Evolutionary conservation across 2,329 filamentous ascomycete species (phyloP).

Genomic region (Beauveria australis): DNA sequence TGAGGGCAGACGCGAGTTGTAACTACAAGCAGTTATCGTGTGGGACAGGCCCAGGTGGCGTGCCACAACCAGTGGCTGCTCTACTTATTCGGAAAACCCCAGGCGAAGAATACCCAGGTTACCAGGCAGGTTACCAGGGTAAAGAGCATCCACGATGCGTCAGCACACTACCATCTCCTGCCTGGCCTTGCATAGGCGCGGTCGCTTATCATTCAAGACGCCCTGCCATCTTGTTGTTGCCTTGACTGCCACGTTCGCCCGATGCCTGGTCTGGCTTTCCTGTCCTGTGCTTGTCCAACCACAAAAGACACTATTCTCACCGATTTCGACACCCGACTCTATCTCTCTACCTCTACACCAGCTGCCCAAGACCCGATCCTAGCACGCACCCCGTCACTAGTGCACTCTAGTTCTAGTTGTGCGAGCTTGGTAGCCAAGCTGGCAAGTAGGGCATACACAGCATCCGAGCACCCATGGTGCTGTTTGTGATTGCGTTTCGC

Average conservation of each 20-base stretch:
- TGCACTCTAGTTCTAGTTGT: neutral
- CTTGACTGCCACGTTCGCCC: neutral
- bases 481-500: neutral
- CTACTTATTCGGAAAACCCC: too few species aligned
- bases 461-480: neutral
- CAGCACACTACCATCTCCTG: neutral
- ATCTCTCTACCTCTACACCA: neutral
- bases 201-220: neutral
- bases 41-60: too few species aligned
- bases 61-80: too few species aligned
- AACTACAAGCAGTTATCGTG: too few species aligned
- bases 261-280: neutral
- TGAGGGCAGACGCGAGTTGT: too few species aligned
- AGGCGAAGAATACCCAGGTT: too few species aligned
- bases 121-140: too few species aligned
- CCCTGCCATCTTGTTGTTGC: neutral
- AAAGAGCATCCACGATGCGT: neutral
- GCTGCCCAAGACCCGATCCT: neutral
- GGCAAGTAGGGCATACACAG: neutral
- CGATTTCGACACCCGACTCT: constrained; percentile 2
- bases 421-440: neutral
- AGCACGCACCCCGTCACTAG: neutral
- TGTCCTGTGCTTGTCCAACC: neutral
- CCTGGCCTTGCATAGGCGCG: neutral
- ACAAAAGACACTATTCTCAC: neutral